These are phyloP conservation scores for Quercus phellos DNA, from an alignment of 331 rosid genomes.

Conservation along the genomic window DNA sequence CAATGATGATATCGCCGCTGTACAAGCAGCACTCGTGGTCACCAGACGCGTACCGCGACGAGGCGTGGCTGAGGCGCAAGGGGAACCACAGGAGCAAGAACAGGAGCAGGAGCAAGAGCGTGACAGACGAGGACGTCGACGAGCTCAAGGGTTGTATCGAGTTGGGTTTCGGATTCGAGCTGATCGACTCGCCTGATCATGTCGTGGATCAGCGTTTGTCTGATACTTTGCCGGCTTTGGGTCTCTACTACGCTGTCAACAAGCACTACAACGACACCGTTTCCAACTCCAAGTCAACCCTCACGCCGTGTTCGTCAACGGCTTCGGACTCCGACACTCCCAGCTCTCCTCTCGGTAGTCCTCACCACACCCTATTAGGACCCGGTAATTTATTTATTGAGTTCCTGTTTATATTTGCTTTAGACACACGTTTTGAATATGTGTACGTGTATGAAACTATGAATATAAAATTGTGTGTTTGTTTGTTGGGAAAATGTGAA, in stretches of 20 bases:
- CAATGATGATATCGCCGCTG: conserved; percentile 28
- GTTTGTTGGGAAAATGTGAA: conserved; percentile 17
- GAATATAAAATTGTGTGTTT: not conserved
- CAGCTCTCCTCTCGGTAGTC: conserved; percentile 59
- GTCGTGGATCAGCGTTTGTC: conserved; percentile 64
- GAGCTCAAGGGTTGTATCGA: conserved; percentile 92
- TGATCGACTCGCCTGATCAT: conserved; percentile 34
- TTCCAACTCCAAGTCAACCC: conserved; percentile 21
- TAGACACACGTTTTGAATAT: not conserved
- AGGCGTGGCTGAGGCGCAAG: conserved; percentile 85
- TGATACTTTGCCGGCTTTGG: conserved; percentile 78
- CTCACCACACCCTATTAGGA: conserved; percentile 52
- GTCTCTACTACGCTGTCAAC: conserved; percentile 76
- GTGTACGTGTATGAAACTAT: not conserved
- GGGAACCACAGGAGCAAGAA: conserved; percentile 59
- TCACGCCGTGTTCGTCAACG: conserved; percentile 39
- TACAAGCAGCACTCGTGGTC: conserved; percentile 88
- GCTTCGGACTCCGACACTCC: conserved; percentile 53
- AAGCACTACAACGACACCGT: conserved; percentile 46
- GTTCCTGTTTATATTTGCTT: too few species aligned
- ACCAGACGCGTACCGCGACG: conserved; percentile 76
- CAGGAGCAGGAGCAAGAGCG: conserved; percentile 55
- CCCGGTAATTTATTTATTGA: conserved; percentile 41
- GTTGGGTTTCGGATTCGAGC: conserved; percentile 75
- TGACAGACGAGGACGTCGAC: conserved; percentile 77